Conservation (phyloP, 208 protist species). For the Trypanosoma cruzi region DNA sequence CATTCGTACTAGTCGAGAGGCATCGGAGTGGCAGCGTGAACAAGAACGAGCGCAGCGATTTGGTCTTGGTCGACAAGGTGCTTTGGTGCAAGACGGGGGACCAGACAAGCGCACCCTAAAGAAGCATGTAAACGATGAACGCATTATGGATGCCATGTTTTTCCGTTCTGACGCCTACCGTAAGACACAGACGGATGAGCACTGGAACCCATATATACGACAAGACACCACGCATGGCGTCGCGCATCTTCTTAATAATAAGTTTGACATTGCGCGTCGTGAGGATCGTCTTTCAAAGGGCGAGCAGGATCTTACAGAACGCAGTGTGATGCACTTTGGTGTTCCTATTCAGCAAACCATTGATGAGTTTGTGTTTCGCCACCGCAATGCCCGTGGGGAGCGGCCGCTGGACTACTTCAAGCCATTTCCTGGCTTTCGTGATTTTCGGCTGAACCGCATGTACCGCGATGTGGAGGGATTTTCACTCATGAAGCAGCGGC, state of each 20-base stretch:
- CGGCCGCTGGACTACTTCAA: slow-evolving; percentile 90
- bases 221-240: slow-evolving; percentile 62
- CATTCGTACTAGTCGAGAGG: slow-evolving; percentile 35
- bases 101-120: slow-evolving; percentile 74
- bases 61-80: slow-evolving; percentile 81
- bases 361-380: slow-evolving; percentile 87
- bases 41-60: slow-evolving; percentile 75
- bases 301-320: slow-evolving; percentile 80
- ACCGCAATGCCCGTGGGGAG: slow-evolving; percentile 82
- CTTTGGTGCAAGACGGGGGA: slow-evolving; percentile 88
- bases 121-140: slow-evolving; percentile 86
- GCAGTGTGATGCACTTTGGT: slow-evolving; percentile 72
- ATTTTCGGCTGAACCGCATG: slow-evolving; percentile 71
- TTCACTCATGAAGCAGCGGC: slow-evolving; percentile 82
- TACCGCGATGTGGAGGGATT: slow-evolving; percentile 90
- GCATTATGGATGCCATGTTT: slow-evolving; percentile 69
- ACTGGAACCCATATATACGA: slow-evolving; percentile 77
- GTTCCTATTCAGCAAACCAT: slow-evolving; percentile 73
- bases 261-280: slow-evolving; percentile 84
- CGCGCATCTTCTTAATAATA: slow-evolving; percentile 76
- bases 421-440: slow-evolving; percentile 83
- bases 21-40: slow-evolving; percentile 26
- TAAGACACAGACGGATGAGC: slow-evolving; percentile 66
- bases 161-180: slow-evolving; percentile 78
- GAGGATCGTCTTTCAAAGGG: slow-evolving; percentile 65